Conservation (phyloP, 345 rosid species). For the Crucihimalaya himalaica region DNA sequence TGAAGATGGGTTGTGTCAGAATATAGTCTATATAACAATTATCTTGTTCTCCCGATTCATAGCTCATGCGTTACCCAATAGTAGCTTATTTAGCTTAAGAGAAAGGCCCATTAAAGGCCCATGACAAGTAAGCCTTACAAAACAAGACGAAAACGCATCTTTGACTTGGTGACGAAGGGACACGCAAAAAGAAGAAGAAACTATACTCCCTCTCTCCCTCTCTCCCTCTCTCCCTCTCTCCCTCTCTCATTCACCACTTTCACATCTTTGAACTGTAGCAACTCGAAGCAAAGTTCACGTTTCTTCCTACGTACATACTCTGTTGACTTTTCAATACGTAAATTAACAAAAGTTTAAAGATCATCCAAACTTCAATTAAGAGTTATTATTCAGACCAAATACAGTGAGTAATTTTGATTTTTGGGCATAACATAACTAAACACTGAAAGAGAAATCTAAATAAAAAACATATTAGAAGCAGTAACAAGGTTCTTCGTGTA, state of each 20-base stretch:
- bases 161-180: constrained; percentile 2
- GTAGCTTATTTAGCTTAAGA: too few species aligned
- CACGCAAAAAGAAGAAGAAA: constrained; percentile 11
- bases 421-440: background rate
- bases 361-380: background rate
- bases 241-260: background rate
- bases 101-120: constrained; percentile 15
- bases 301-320: constrained; percentile 9
- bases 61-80: too few species aligned
- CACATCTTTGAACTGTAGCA: background rate
- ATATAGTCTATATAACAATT: too few species aligned
- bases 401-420: background rate
- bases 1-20: too few species aligned
- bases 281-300: constrained; percentile 22
- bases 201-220: background rate
- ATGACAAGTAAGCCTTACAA: background rate
- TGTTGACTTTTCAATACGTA: background rate
- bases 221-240: too few species aligned
- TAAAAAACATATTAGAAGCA: constrained; percentile 18
- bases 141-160: background rate
- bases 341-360: background rate
- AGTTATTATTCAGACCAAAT: background rate
- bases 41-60: too few species aligned
- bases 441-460: background rate
- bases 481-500: constrained; percentile 32